Conservation (phyloP, 352 stramenopile genomes). For the Pythium oligandrum region DNA sequence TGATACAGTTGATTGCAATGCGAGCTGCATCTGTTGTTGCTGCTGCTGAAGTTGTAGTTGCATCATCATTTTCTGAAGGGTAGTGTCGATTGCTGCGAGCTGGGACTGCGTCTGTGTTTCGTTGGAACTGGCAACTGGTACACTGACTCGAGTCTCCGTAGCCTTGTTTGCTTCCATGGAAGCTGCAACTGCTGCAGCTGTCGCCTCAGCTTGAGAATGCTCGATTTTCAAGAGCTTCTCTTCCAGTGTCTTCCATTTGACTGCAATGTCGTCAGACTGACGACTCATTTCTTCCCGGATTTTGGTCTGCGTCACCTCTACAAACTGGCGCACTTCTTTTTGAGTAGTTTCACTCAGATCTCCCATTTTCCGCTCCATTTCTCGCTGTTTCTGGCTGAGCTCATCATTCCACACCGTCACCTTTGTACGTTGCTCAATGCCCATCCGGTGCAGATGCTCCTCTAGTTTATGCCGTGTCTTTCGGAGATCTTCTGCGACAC, state of each 20-base stretch:
- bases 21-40: conserved; percentile 8
- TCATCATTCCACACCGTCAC: conserved; percentile 20
- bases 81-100: conserved; percentile 36
- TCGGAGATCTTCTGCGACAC: conserved; percentile 34
- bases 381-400: conserved; percentile 25
- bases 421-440: conserved; percentile 33
- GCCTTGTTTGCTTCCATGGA: conserved; percentile 4
- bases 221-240: conserved; percentile 1
- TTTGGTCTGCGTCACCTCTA: background rate
- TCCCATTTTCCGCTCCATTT: conserved; percentile 18
- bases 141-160: background rate
- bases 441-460: conserved; percentile 39
- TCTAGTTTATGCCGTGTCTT: conserved; percentile 40
- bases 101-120: conserved; percentile 8
- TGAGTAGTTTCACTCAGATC: conserved; percentile 5
- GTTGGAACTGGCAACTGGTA: background rate
- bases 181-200: conserved; percentile 2
- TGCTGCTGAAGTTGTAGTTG: conserved; percentile 51
- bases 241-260: conserved; percentile 14
- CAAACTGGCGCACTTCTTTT: background rate
- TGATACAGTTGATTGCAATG: too few species aligned
- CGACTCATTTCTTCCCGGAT: conserved; percentile 3
- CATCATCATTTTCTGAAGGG: conserved; percentile 62
- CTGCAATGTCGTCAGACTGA: conserved; percentile 24
- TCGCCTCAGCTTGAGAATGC: background rate